Percentiles rank a stretch among this genome's conserved stretches.
Conservation (phyloP, 2,329 filamentous ascomycete genomes). For the Cladorrhinum sp. region DNA sequence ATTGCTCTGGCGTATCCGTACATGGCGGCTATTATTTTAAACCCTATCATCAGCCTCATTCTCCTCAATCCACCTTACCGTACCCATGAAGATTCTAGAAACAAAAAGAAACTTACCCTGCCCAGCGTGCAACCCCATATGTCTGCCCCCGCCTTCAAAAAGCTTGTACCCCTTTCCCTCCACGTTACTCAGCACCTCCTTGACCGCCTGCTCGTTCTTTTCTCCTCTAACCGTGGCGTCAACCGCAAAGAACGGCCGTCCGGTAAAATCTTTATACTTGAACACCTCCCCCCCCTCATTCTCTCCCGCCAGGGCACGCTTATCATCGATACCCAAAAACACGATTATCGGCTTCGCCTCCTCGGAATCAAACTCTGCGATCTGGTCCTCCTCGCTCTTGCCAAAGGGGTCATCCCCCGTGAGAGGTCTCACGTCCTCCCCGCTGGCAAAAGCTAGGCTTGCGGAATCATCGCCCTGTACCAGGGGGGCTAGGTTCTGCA, state of each 20-base stretch:
- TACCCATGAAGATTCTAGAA: neutral
- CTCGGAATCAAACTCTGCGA: slow-evolving; percentile 71
- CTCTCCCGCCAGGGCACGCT: slow-evolving; percentile 29
- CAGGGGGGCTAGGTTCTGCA: slow-evolving; percentile 76
- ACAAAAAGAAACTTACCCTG: slow-evolving; percentile 40
- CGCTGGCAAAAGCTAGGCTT: slow-evolving; percentile 65
- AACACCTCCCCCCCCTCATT: slow-evolving; percentile 42
- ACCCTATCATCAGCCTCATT: neutral
- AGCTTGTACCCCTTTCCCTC: slow-evolving; percentile 63
- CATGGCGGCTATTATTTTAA: slow-evolving; percentile 64
- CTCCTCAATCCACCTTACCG: too few relatives aligned
- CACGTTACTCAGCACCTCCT: slow-evolving; percentile 51
- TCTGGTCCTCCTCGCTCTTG: slow-evolving; percentile 67
- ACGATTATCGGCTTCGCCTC: slow-evolving; percentile 68
- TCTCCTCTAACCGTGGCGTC: slow-evolving; percentile 77
- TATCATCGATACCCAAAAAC: slow-evolving; percentile 81
- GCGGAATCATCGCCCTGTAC: slow-evolving; percentile 50
- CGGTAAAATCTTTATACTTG: slow-evolving; percentile 67
- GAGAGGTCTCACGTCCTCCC: slow-evolving; percentile 66
- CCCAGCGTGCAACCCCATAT: slow-evolving; percentile 43
- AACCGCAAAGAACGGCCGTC: slow-evolving; percentile 82
- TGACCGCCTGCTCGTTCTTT: slow-evolving; percentile 55
- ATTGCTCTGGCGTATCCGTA: slow-evolving; percentile 86
- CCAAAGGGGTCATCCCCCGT: slow-evolving; percentile 71
- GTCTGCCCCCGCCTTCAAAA: slow-evolving; percentile 51